Percentiles rank a stretch among this genome's conserved stretches.
phyloP scores from a whole-genome alignment of 129 eudicot species.

The Escallonia rubra region DNA sequence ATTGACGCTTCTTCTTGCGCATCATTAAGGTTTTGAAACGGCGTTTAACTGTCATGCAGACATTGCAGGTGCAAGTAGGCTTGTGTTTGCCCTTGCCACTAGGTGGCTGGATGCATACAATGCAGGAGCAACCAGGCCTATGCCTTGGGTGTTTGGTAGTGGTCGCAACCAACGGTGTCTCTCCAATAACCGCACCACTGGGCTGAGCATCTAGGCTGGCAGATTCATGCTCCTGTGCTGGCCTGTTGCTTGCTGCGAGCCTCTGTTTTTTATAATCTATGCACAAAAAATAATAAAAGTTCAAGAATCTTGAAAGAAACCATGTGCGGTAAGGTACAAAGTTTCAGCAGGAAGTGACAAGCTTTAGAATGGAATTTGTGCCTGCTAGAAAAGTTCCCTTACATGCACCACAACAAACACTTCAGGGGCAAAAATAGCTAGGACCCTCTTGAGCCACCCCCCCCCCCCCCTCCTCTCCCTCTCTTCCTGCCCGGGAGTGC shows the following conservation, averaged over 20 bases:
- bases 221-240: conserved; percentile 41
- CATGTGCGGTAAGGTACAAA: neutral
- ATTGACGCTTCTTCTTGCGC: conserved; percentile 87
- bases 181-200: conserved; percentile 32
- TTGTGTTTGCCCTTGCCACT: conserved; percentile 96
- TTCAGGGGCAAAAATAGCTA: too few species aligned
- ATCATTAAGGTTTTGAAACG: conserved; percentile 86
- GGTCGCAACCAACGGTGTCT: conserved; percentile 50
- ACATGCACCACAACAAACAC: too few species aligned
- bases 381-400: too few species aligned
- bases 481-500: too few species aligned
- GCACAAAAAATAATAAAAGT: neutral
- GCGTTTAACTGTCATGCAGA: conserved; percentile 91
- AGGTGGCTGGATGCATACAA: conserved; percentile 95
- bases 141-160: conserved; percentile 96
- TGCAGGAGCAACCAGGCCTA: conserved; percentile 94
- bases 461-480: too few species aligned
- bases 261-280: conserved; percentile 61
- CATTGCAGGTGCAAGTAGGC: conserved; percentile 76
- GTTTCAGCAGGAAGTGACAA: neutral
- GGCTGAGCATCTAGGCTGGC: conserved; percentile 27
- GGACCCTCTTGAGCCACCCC: too few species aligned
- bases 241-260: conserved; percentile 29
- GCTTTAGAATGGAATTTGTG: neutral
- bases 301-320: neutral